Evolutionary conservation across 306 rosid species (phyloP), one percentile per base, ranked within the genome.

Genomic region (Rosa chinensis): DNA sequence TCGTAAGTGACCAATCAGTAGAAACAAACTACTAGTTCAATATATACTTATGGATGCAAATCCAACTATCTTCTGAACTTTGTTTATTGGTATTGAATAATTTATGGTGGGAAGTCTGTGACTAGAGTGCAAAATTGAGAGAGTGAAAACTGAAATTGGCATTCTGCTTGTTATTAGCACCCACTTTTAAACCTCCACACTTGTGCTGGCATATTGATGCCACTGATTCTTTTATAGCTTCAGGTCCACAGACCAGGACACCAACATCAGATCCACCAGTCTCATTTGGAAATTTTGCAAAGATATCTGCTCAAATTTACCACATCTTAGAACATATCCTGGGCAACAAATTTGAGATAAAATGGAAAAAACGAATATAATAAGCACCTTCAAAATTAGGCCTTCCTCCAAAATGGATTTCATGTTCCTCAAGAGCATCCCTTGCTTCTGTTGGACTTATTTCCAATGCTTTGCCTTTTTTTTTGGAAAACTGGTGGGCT

Each of bases 201-300:
- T 79, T 87, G 45, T 82, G 82, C 70, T 85, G 77, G 86, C 92
- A 91, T 35, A 77, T 58, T 4, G 50, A 40, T 9, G 96, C 94
- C 75, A 91, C 91, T 0, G 96, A 85, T 79, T 85, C 86, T 80
- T 93, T 95, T 97, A 95, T 91, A 50, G 82, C 73, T 84, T 90
- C 94, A 2, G 96, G 96, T 74, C 99, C 99, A 70, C 96, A 83
- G 47, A 90, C 95, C 86, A 95, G 56, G 11, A 93, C 91, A 73
- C 97, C 97, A 68, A 87, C 63, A 70, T 86, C 78, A 2, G 89
- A 75, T 73, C 87, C 92, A 70, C 85, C 73, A 16, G 18, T 88
- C 79, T 85, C 97, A 42, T 73, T 84, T 45, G 70, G 48, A 77
- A 92, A 78, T 75, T 86, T 70, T 48, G 71, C 82, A 73, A 89